Percentiles rank a stretch among this genome's conserved stretches.
Conservation (phyloP, 345 rosid genomes). For the Arabidopsis arenosa region DNA sequence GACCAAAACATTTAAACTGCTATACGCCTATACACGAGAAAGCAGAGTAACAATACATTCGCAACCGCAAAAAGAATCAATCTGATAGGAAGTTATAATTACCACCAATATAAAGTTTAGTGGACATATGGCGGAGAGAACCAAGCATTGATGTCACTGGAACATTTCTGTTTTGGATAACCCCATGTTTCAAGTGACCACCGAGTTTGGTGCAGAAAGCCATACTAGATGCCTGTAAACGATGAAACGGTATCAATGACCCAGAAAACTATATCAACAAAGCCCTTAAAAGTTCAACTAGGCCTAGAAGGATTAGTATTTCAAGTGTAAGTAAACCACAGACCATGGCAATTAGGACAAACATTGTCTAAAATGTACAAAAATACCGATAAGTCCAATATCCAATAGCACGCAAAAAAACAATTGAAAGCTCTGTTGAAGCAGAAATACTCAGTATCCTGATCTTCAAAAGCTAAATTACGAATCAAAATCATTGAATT, state of each 20-base stretch:
- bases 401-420: too few relatives aligned
- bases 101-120: slow-evolving; percentile 88
- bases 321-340: neutral
- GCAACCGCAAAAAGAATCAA: neutral
- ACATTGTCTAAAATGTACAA: too few relatives aligned
- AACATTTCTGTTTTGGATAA: slow-evolving; percentile 44
- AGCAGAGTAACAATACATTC: slow-evolving; percentile 2
- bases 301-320: neutral
- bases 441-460: neutral
- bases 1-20: slow-evolving; percentile 10
- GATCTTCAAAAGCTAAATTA: neutral
- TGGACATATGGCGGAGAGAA: slow-evolving; percentile 58
- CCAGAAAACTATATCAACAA: neutral
- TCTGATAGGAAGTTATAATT: slow-evolving; percentile 1
- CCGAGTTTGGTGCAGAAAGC: slow-evolving; percentile 65
- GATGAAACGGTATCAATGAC: neutral
- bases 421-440: neutral
- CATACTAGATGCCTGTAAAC: slow-evolving; percentile 51
- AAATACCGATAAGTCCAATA: neutral
- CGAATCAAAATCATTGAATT: neutral
- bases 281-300: neutral
- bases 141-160: slow-evolving; percentile 56
- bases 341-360: too few relatives aligned
- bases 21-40: neutral
- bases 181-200: slow-evolving; percentile 50